phyloP scores from a whole-genome alignment of 2,329 filamentous ascomycete species.

The Metarhizium anisopliae region DNA sequence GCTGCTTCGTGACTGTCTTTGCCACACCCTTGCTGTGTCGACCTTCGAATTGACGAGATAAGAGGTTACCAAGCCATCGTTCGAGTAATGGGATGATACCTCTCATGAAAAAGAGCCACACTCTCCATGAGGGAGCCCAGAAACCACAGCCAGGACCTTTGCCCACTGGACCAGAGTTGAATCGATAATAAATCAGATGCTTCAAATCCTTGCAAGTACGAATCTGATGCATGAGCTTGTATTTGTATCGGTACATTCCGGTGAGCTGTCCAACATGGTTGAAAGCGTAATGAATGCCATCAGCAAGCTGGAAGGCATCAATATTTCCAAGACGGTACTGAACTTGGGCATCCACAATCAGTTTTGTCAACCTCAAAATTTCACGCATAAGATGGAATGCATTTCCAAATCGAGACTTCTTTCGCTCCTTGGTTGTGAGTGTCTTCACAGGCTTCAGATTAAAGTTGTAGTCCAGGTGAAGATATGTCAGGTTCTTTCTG shows the following conservation, averaged over 20 bases:
- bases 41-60: constrained; percentile 96
- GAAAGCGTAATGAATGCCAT: constrained; percentile 98
- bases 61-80: constrained; percentile 91
- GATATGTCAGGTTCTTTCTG: constrained; percentile 94
- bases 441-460: constrained; percentile 99
- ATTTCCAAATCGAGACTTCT: constrained; percentile 98
- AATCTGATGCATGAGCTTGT: constrained; percentile 99
- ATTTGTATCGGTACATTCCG: constrained; percentile 99
- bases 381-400: constrained; percentile 99
- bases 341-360: constrained; percentile 97
- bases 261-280: constrained; percentile 98
- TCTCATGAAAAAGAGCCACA: constrained; percentile 99
- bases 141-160: constrained; percentile 98
- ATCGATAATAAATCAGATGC: constrained; percentile 97
- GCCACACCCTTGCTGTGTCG: constrained; percentile 98
- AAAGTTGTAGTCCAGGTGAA: constrained; percentile 99
- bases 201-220: constrained; percentile 98
- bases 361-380: constrained; percentile 87
- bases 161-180: constrained; percentile 92
- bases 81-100: constrained; percentile 95
- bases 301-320: constrained; percentile 95
- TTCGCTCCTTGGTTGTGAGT: constrained; percentile 94
- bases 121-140: constrained; percentile 97
- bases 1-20: constrained; percentile 98
- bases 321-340: constrained; percentile 97